Evolutionary conservation across 2,329 filamentous ascomycete species (phyloP), one percentile per base, ranked within the genome.

Genomic region (Chalaropsis thielavioides): DNA sequence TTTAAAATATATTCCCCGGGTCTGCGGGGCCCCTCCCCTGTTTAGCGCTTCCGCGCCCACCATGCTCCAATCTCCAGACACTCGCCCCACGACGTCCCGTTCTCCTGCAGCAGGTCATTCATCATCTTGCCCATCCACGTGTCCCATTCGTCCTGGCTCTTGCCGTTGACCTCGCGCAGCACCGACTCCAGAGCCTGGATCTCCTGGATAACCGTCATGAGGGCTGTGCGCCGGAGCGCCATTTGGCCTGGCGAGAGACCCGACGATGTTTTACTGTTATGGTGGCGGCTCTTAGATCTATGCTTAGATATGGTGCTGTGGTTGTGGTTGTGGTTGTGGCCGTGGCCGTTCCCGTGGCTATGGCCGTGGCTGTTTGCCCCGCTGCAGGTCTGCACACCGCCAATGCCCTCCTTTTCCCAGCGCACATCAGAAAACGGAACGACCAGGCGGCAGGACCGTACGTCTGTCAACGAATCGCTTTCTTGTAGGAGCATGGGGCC

Each of bases 101-200:
- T 86, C 67, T 92, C 87, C 73, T 87, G 85, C 72, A 95, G 81
- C 71, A 96, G 75, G 74, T 94, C 88, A 59, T 83, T 83, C 81
- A 90, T 92, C 87, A 96, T 89, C 74, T 87, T 89, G 49, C 86
- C 85, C 76, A 89, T 84, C 92, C 92, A 96, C 51, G 84, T 80
- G 73, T 95, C 89, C 91, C 91, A 96, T 76, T 96, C 92, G 70
- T 95, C 90, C 72, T 89, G 84, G 71, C 87, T 90, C 78, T 95
- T 95, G 15, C 87, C 88, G 71, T 88, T 95, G 58, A 85, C 84
- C 71, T 95, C 88, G 70, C 88, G 83, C 69, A 96, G 77, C 66
- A 94, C 76, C 4, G 90, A 89, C 74, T 96, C 92, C 70, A 96
- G 77, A 68, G 87, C 87, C 72, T 94, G 89, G 64, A 95, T 89